phyloP scores from a whole-genome alignment of 164 flowering plant species.

The Vitis amurensis region DNA sequence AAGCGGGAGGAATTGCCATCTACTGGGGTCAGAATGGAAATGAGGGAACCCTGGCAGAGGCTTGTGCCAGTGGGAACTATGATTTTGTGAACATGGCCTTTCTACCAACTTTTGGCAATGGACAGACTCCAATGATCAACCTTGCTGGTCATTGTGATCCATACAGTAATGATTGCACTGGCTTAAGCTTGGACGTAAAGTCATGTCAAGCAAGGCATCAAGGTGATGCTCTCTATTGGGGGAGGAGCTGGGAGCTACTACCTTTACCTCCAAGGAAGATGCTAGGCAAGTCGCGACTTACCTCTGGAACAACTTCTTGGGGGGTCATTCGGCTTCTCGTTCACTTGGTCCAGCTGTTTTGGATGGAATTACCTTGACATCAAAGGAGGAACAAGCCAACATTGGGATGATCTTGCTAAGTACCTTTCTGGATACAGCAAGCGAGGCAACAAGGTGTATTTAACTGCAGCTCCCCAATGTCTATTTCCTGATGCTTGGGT shows the following conservation, averaged over 20 bases:
- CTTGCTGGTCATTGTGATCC: conserved; percentile 9
- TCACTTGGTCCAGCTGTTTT: conserved; percentile 13
- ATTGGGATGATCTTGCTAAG: conserved; percentile 23
- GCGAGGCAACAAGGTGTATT: conserved; percentile 23
- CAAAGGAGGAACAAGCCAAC: conserved; percentile 11
- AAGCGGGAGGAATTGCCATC: conserved; percentile 18
- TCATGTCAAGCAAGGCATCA: conserved; percentile 10
- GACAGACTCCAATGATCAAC: conserved; percentile 5
- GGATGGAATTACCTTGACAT: conserved; percentile 17
- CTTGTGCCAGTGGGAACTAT: background rate
- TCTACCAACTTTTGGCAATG: conserved; percentile 2
- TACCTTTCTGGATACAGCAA: conserved; percentile 7
- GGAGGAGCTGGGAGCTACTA: conserved; percentile 11
- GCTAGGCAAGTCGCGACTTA: conserved; percentile 7
- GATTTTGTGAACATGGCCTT: background rate
- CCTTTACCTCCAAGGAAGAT: background rate
- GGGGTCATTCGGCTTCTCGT: background rate
- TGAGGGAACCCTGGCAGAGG: conserved; percentile 19
- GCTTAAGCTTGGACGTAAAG: conserved; percentile 7
- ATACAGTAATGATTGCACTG: conserved; percentile 2
- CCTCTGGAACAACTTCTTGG: conserved; percentile 10
- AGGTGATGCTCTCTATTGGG: conserved; percentile 8
- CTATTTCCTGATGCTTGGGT: background rate
- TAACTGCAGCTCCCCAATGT: conserved; percentile 33
- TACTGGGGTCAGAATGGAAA: conserved; percentile 29